phyloP scores from a whole-genome alignment of 441 rosid genomes.

The Adansonia grandidieri region DNA sequence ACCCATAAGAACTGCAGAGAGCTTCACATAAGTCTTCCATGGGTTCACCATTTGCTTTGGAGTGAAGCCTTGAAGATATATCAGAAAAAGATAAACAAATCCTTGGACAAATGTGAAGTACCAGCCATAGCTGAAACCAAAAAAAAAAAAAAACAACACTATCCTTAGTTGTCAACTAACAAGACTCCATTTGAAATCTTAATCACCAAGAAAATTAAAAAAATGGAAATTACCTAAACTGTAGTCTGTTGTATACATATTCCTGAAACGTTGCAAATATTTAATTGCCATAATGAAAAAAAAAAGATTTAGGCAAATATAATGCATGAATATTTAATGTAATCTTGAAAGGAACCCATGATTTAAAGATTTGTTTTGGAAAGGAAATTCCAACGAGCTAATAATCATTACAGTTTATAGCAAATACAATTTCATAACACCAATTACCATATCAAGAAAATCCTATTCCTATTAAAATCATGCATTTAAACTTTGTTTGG shows the following conservation, averaged over 20 bases:
- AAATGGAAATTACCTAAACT: conserved; percentile 56
- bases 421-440: not conserved
- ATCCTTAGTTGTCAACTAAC: not conserved
- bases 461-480: not conserved
- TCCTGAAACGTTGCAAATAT: conserved; percentile 55
- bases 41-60: conserved; percentile 84
- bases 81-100: conserved; percentile 67
- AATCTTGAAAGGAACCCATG: not conserved
- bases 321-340: conserved; percentile 18
- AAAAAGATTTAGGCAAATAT: conserved; percentile 16
- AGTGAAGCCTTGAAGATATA: conserved; percentile 85
- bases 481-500: conserved; percentile 29
- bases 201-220: not conserved
- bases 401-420: not conserved
- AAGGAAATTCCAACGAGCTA: not conserved
- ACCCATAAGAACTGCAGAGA: conserved; percentile 93
- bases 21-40: conserved; percentile 88
- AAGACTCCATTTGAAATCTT: not conserved
- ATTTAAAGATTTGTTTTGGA: not conserved
- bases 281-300: conserved; percentile 9
- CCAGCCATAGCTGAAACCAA: conserved; percentile 77
- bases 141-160: not conserved
- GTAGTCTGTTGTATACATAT: conserved; percentile 87
- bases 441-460: not conserved
- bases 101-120: conserved; percentile 91